Percentiles rank a stretch among this genome's conserved stretches.
phyloP scores from a whole-genome alignment of 2,329 filamentous ascomycete genomes.

The Ilyonectria destructans region DNA sequence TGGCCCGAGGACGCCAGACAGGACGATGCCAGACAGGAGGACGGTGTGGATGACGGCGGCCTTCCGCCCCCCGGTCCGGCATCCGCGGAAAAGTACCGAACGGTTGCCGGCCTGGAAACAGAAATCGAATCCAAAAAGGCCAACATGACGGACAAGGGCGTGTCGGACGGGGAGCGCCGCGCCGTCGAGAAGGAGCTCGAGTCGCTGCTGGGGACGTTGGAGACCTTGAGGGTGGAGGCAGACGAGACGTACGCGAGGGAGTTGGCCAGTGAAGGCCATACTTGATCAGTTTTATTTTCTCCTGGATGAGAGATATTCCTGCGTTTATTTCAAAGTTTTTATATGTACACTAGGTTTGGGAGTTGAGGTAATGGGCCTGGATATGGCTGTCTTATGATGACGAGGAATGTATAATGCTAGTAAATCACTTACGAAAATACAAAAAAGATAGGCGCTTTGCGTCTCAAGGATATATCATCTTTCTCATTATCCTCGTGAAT shows the following conservation, averaged over 20 bases:
- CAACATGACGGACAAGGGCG: conserved; percentile 46
- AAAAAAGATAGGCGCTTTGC: neutral
- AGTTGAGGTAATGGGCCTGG: conserved; percentile 5
- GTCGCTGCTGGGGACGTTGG: conserved; percentile 57
- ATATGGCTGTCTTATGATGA: conserved; percentile 1
- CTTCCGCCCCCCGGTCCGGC: conserved; percentile 42
- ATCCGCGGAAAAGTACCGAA: conserved; percentile 57
- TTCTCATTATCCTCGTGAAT: conserved; percentile 32
- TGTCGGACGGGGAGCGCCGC: conserved; percentile 43
- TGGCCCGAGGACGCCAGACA: conserved; percentile 53
- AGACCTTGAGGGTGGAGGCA: conserved; percentile 60
- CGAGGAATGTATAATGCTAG: conserved; percentile 9
- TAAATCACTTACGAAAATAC: neutral
- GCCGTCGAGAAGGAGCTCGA: conserved; percentile 57
- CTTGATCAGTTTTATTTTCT: neutral
- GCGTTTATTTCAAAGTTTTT: neutral
- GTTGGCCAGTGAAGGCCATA: conserved; percentile 49
- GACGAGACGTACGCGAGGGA: conserved; percentile 65
- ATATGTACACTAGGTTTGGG: neutral
- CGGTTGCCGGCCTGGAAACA: conserved; percentile 54
- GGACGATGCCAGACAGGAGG: conserved; percentile 36
- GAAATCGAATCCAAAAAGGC: conserved; percentile 53
- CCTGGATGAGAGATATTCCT: neutral
- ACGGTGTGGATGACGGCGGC: conserved; percentile 28
- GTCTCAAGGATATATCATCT: conserved; percentile 14